Evolutionary conservation across 495 filamentous ascomycete genomes (phyloP).

Genomic region (Aspergillus diversus): DNA sequence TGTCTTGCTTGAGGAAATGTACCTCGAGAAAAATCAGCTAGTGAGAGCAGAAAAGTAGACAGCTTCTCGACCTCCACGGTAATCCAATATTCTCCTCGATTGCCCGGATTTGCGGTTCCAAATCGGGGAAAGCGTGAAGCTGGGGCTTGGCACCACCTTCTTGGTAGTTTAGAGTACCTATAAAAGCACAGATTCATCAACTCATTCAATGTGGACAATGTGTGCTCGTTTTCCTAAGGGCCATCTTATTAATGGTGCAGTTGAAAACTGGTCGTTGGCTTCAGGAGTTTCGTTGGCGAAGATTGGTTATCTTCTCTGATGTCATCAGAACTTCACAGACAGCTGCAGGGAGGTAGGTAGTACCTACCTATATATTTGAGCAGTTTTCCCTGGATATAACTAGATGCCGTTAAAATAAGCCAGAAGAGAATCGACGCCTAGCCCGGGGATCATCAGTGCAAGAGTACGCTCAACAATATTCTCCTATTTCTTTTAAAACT

Average conservation of each 20-base stretch:
- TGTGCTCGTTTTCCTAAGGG: too few relatives aligned
- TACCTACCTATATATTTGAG: background rate
- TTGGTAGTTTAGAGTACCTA: background rate
- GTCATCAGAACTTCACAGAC: background rate
- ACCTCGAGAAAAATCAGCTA: constrained; percentile 1
- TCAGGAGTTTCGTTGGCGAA: background rate
- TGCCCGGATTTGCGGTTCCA: constrained; percentile 24
- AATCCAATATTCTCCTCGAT: constrained; percentile 19
- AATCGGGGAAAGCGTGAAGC: constrained; percentile 24
- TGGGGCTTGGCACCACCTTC: constrained; percentile 18
- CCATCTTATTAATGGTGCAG: too few relatives aligned
- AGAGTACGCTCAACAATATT: too few relatives aligned
- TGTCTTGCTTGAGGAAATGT: constrained; percentile 18
- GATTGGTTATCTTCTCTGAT: background rate
- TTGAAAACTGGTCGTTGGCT: background rate
- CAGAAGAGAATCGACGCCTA: too few relatives aligned
- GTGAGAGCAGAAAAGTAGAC: constrained; percentile 7
- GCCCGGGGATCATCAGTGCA: too few relatives aligned
- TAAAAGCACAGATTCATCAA: background rate
- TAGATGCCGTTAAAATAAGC: too few relatives aligned
- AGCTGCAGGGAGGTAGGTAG: background rate
- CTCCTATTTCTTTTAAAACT: too few relatives aligned
- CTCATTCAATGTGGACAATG: background rate
- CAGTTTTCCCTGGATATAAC: background rate
- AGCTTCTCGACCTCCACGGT: constrained; percentile 19